Evolutionary conservation across 1,284 basidiomycete genomes (phyloP), one percentile per base, ranked within the genome.

Genomic region (Cutaneotrichosporon sp.): DNA sequence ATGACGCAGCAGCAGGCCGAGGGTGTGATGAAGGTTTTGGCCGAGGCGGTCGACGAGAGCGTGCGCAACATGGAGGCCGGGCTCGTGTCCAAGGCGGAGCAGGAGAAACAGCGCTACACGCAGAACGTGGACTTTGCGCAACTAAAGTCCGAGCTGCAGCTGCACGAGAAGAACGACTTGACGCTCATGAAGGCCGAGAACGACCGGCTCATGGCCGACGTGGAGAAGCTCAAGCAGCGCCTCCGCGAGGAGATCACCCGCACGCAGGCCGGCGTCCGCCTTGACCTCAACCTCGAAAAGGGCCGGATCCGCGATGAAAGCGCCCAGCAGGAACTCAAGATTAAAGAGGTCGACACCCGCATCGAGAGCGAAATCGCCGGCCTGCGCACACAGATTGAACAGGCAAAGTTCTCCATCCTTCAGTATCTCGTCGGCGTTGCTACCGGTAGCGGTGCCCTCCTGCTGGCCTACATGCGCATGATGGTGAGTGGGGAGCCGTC

Each of bases 51-150:
- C 47, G 90, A 94, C 72, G 92, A 97, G 79, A 90, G 88, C 67
- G 86, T 96, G 48, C 81, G 86, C 56, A 92, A 90, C 68, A 92
- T 97, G 88, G 89, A 89, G 40, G 85, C 83, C 60, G 90, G 90
- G 64, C 87, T 96, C 83, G 92, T 96, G 57, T 90, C 88, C 8
- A 90, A 90, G 71, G 84, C 88, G 1, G 90, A 94, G 63, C 90
- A 94, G 69, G 92, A 96, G 77, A 94, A 94, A 90, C 86, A 90
- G 72, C 88, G 90, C 64, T 94, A 94, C 72, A 92, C 89, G 21
- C 90, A 93, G 70, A 89, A 96, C 79, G 93, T 98, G 56, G 94
- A 97, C 76, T 97, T 98, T 74, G 89, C 92, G 5, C 87, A 93
- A 69, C 84, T 96, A 62, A 97, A 97, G 77, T 94, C 91, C 15